Base-by-base conservation (phyloP, 2,329 filamentous ascomycete genomes). In the Alternaria sp. region DNA sequence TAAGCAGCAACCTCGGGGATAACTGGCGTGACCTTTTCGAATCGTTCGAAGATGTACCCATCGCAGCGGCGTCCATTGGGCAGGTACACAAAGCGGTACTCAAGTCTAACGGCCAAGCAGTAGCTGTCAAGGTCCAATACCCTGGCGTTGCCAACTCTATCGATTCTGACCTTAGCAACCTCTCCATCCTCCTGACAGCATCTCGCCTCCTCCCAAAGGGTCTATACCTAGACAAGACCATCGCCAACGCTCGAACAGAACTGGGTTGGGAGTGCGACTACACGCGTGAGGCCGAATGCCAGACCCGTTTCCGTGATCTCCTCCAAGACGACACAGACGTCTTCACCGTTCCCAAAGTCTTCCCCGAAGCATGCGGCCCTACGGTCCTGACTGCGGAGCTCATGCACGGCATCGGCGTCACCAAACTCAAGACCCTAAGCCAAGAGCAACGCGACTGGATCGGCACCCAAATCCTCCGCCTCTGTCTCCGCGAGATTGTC, bases 261-360 rank as follows among this genome's bases (percentile, higher is more conserved):
- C 86, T 99, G 3, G 93, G 87, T 4, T 99, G 95, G 95, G 95
- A 99, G 81, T 98, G 94, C 75, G 92, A 99, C 80, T 99, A 99
- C 75, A 79, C 87, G 56, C 90, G 95, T 48, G 95, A 99, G 82
- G 93, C 93, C 3, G 84, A 88, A 67, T 95, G 91, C 70, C 92
- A 88, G 39, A 84, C 82, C 46, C 88, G 89, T 17, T 99, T 97
- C 80, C 85, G 85, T 46, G 79, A 87, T 26, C 86, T 98, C 8
- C 86, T 98, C n/a, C 77, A 82, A n/a, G 86, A 90, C 57, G 91
- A 96, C 60, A 79, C 83, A 21, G 85, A 88, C 50, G 85, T 89
- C 33, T 99, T 98, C 74, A 80, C 86, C 2, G 91, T 98, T 0
- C 95, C 95, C 0, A 82, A 86, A 64, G 87, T 97, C 48, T 89